Evolutionary conservation across 2,329 filamentous ascomycete species (phyloP).

Genomic region (Colletotrichum gigasporum): DNA sequence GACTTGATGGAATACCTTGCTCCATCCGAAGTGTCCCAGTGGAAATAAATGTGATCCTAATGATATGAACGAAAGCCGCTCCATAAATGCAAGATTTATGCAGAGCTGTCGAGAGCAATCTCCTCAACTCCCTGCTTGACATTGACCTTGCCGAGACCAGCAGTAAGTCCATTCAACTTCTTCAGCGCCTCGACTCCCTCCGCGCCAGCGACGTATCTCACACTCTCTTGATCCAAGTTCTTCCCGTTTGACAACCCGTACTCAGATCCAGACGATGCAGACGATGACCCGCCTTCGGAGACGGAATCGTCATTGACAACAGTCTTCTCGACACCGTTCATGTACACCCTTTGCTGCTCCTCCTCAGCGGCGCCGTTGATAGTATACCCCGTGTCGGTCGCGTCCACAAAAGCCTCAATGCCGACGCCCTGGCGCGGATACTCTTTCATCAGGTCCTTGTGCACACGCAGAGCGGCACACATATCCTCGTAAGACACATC

Average conservation of each 20-base stretch:
- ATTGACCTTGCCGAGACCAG: neutral
- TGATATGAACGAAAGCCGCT: no score
- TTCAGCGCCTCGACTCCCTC: neutral
- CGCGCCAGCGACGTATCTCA: neutral
- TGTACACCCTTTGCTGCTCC: neutral
- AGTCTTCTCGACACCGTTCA: neutral
- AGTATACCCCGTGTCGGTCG: conserved; percentile 71
- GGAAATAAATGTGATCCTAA: no score
- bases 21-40: no score
- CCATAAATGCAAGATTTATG: neutral
- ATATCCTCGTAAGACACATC: conserved; percentile 72
- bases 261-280: conserved; percentile 7
- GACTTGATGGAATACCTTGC: no score
- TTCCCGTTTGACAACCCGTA: conserved; percentile 21
- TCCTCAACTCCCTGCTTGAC: conserved; percentile 6
- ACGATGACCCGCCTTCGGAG: neutral
- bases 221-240: neutral
- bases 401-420: conserved; percentile 75
- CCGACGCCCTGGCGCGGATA: conserved; percentile 73
- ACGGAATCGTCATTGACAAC: neutral
- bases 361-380: conserved; percentile 39
- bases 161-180: neutral
- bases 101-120: neutral
- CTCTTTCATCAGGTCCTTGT: conserved; percentile 71
- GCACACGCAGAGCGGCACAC: conserved; percentile 65